Conservation (phyloP, 352 stramenopile species). For the Globisporangium nagaii region DNA sequence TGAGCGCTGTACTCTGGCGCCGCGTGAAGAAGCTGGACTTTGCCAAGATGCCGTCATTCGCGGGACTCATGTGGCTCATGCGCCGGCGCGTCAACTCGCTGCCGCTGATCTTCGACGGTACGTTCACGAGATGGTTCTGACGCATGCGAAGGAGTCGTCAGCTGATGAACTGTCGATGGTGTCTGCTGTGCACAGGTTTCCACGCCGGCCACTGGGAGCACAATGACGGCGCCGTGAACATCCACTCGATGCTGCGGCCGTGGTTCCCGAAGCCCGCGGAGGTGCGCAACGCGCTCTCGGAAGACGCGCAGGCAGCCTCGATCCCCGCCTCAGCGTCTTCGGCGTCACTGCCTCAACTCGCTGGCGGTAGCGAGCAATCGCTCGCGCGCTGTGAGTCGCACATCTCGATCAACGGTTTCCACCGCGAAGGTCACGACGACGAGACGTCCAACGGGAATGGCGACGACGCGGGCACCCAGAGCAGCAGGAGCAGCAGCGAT, state of each 20-base stretch:
- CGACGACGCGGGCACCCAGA: too few relatives aligned
- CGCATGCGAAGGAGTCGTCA: neutral
- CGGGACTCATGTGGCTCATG: conserved; percentile 59
- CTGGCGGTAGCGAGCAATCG: neutral
- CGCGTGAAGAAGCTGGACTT: conserved; percentile 50
- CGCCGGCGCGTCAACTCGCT: conserved; percentile 36
- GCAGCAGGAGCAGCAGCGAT: too few relatives aligned
- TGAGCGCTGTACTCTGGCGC: conserved; percentile 21
- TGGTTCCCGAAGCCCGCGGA: conserved; percentile 58
- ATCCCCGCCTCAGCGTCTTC: conserved; percentile 31
- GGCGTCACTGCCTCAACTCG: conserved; percentile 21
- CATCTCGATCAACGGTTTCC: conserved; percentile 69
- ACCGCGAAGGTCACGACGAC: conserved; percentile 29
- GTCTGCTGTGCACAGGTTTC: conserved; percentile 24
- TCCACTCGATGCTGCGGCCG: conserved; percentile 59
- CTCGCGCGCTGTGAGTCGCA: conserved; percentile 55
- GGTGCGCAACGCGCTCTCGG: conserved; percentile 15
- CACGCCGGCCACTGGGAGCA: conserved; percentile 53
- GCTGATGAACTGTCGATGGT: neutral
- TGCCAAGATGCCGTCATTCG: conserved; percentile 58
- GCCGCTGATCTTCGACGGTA: conserved; percentile 53
- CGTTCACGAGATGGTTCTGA: neutral
- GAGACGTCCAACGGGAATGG: conserved; percentile 6
- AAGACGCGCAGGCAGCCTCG: conserved; percentile 21
- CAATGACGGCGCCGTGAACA: conserved; percentile 75